These are phyloP conservation scores for Vicia faba DNA, from an alignment of 306 rosid genomes.

Conservation along the genomic window DNA sequence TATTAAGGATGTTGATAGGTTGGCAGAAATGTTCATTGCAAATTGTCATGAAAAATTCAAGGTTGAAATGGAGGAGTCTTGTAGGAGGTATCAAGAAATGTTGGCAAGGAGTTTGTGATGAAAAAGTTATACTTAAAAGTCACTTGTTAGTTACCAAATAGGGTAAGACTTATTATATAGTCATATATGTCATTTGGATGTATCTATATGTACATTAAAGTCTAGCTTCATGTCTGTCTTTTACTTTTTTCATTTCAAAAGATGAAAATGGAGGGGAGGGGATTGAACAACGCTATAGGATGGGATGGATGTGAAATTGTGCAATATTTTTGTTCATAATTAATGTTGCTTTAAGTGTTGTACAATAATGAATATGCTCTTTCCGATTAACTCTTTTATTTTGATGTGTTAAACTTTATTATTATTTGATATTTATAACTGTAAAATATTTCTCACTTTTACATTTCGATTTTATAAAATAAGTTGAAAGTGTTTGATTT, in stretches of 20 bases:
- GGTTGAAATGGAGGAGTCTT: constrained; percentile 90
- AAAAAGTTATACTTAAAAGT: background rate
- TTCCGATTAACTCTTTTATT: too few species aligned
- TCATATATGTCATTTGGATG: background rate
- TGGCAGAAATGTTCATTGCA: constrained; percentile 81
- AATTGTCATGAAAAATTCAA: constrained; percentile 76
- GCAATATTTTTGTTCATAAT: constrained; percentile 41
- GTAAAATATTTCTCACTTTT: too few species aligned
- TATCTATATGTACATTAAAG: background rate
- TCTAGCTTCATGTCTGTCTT: too few species aligned
- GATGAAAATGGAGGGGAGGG: background rate
- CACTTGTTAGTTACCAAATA: constrained; percentile 18
- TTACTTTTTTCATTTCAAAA: constrained; percentile 1
- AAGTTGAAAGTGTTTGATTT: too few species aligned
- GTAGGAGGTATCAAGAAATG: constrained; percentile 78
- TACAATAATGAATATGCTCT: too few species aligned
- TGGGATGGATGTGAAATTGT: constrained; percentile 27
- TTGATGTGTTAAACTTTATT: too few species aligned
- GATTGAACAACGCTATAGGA: too few species aligned
- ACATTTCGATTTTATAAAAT: too few species aligned
- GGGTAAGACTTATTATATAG: background rate
- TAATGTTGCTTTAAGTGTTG: constrained; percentile 19
- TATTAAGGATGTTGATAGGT: constrained; percentile 57
- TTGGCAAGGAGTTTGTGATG: constrained; percentile 58
- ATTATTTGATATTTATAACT: too few species aligned